Conservation (phyloP, 2,329 filamentous ascomycete species). For the Aspergillus fumigatiaffinis region DNA sequence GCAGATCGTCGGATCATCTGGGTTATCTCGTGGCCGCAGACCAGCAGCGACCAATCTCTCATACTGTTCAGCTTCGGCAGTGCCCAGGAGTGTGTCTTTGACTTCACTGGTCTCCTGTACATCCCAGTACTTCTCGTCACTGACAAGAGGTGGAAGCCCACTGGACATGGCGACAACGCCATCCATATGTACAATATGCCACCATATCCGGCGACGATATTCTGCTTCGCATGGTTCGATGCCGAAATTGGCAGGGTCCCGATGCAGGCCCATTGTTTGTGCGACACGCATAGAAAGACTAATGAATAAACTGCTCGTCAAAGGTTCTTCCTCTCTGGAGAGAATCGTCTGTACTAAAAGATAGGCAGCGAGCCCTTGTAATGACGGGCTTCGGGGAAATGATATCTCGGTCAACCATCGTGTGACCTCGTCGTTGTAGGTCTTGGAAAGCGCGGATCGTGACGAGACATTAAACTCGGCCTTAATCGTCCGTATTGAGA, state of each 20-base stretch:
- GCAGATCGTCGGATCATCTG: conserved; percentile 40
- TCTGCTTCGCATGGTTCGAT: conserved; percentile 44
- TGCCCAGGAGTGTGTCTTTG: conserved; percentile 43
- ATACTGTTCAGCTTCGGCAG: conserved; percentile 35
- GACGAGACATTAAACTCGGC: conserved; percentile 36
- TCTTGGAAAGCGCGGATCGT: conserved; percentile 35
- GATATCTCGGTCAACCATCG: conserved; percentile 40
- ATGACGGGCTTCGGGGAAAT: conserved; percentile 44
- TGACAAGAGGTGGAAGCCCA: conserved; percentile 45
- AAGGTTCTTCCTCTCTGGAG: conserved; percentile 46
- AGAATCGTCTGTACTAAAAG: conserved; percentile 46
- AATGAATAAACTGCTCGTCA: conserved; percentile 47
- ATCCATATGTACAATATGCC: conserved; percentile 48
- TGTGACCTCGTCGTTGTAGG: conserved; percentile 42
- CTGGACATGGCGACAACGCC: conserved; percentile 49
- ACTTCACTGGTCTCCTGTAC: conserved; percentile 45
- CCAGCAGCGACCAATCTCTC: conserved; percentile 30
- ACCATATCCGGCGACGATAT: conserved; percentile 45
- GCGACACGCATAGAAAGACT: conserved; percentile 46
- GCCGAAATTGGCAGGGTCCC: conserved; percentile 47
- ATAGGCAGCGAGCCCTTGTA: conserved; percentile 45
- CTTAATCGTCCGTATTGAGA: conserved; percentile 40
- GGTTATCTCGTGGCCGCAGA: conserved; percentile 35
- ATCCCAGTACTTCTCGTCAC: conserved; percentile 47
- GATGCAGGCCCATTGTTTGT: conserved; percentile 47